Evolutionary conservation across 2,329 filamentous ascomycete genomes (phyloP).

Genomic region (Boeremia exigua): DNA sequence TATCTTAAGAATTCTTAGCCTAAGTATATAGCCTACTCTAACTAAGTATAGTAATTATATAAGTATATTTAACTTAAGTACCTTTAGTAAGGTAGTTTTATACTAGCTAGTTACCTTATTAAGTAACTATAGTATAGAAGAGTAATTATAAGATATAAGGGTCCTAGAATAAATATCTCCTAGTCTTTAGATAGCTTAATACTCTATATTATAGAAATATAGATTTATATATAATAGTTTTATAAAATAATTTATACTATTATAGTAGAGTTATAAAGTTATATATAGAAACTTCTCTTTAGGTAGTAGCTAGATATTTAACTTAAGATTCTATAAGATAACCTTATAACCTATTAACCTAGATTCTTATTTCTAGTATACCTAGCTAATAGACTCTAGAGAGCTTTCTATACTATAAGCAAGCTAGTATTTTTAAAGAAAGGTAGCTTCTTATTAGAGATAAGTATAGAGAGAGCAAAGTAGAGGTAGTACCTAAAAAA

Average conservation of each 20-base stretch:
- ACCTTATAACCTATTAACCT: conserved; percentile 9
- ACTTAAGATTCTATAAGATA: not conserved
- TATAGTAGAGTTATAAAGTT: conserved; percentile 1
- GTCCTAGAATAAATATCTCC: not conserved
- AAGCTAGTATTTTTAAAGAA: conserved; percentile 6
- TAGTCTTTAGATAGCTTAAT: conserved; percentile 6
- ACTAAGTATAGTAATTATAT: conserved; percentile 8
- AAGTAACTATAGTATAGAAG: not conserved
- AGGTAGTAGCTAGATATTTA: conserved; percentile 4
- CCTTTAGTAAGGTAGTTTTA: conserved; percentile 10
- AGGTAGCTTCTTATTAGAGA: conserved; percentile 7
- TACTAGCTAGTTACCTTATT: conserved; percentile 11
- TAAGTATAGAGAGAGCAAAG: conserved; percentile 3
- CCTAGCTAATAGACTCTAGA: conserved; percentile 6
- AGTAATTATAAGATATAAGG: conserved; percentile 8
- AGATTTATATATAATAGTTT: conserved; percentile 8
- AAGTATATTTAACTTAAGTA: conserved; percentile 9
- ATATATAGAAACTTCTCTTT: conserved; percentile 10
- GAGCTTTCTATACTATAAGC: conserved; percentile 1
- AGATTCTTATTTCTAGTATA: conserved; percentile 9
- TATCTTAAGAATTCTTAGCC: conserved; percentile 9
- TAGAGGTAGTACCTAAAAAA: not conserved
- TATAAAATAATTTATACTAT: conserved; percentile 2
- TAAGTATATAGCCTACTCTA: not conserved
- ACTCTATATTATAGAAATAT: conserved; percentile 1